Evolutionary conservation across 768 basidiomycete species (phyloP), one percentile per base, ranked within the genome.

Genomic region (Terana coerulea): DNA sequence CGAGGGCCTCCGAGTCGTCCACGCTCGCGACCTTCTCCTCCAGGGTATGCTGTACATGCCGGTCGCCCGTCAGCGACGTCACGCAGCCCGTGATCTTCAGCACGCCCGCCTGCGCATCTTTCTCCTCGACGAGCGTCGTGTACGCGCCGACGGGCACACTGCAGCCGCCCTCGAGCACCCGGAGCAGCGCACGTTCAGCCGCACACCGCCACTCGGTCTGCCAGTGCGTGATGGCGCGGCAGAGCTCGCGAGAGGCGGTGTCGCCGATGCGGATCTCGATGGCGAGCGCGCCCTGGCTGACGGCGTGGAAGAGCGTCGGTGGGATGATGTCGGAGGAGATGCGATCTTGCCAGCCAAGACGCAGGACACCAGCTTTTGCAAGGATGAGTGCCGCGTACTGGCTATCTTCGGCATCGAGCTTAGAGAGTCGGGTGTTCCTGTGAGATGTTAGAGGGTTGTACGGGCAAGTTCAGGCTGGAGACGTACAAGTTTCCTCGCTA

Each of bases 131-230:
- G 3, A 87, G 66, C 40, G 65, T 69, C 25, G 81, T 84, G 45
- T 75, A 72, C 25, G 91, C 85, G 3, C 95, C 95, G 14, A 99
- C 94, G 2, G 95, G 95, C 0, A 99, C 95, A 55, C 91, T 94
- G 70, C 97, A 99, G 22, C 97, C 97, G 25, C 97, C 97, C 68
- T 98, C 97, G 47, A 98, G 75, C 21, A 86, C 84, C n/a, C 86
- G 76, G 56, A 98, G 73, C 67, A 89, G 87, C 1, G 87, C 89
- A 12, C 97, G 81, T 69, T 99, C 97, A 1, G 93, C 92, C 22
- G 78, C 71, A 61, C 87, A 91, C 49, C 63, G 71, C 85, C 85
- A 91, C 41, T 83, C 76, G 0, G 92, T 93, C 64, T 78, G 74
- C 71, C 83, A 80, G 64, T 97, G 89, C 1, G 81, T 90, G 41